Conservation (phyloP, 2,329 filamentous ascomycete species). For the Xylaria multiplex region DNA sequence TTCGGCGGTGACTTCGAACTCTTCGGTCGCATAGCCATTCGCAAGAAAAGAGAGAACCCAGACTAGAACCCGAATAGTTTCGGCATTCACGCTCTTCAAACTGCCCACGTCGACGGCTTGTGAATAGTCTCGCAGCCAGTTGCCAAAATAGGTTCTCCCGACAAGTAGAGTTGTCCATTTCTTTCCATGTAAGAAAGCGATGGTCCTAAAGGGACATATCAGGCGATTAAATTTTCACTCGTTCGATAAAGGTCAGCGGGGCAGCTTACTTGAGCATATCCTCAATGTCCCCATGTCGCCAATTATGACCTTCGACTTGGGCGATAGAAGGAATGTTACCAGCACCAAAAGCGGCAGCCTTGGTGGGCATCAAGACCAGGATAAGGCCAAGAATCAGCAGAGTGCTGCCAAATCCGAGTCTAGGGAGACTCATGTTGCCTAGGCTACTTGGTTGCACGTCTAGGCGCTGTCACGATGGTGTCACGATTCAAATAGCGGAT, state of each 20-base stretch:
- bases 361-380: slow-evolving; percentile 66
- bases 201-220: slow-evolving; percentile 53
- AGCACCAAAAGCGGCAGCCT: slow-evolving; percentile 71
- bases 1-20: slow-evolving; percentile 85
- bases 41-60: slow-evolving; percentile 85
- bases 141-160: slow-evolving; percentile 84
- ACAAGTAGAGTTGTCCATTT: slow-evolving; percentile 86
- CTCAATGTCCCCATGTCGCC: slow-evolving; percentile 81
- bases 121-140: slow-evolving; percentile 87
- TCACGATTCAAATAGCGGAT: background rate
- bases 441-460: background rate
- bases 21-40: slow-evolving; percentile 85
- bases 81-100: slow-evolving; percentile 79
- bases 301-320: slow-evolving; percentile 74
- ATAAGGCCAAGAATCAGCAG: slow-evolving; percentile 64
- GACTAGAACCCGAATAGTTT: slow-evolving; percentile 80
- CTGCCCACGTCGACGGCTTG: slow-evolving; percentile 85
- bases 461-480: background rate
- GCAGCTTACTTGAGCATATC: slow-evolving; percentile 72
- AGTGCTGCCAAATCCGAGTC: slow-evolving; percentile 60
- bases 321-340: slow-evolving; percentile 75
- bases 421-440: slow-evolving; percentile 58
- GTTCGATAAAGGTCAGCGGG: background rate
- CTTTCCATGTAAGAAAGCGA: slow-evolving; percentile 81
- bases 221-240: slow-evolving; percentile 1